Evolutionary conservation across 129 eudicot species (phyloP).

Genomic region (Helianthus tuberosus): DNA sequence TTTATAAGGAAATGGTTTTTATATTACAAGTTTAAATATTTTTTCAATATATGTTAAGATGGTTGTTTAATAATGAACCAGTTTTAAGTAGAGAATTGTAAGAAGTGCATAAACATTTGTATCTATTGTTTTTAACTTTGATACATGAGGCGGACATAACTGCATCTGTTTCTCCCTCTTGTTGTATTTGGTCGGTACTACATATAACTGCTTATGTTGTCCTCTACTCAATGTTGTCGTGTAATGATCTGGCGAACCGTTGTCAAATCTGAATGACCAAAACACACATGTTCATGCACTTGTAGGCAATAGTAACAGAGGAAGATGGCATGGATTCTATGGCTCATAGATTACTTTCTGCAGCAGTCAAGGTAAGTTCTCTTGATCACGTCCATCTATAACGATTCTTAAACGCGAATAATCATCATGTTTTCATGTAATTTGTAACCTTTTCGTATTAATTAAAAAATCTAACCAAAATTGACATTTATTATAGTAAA

Average conservation of each 20-base stretch:
- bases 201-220: neutral
- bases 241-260: neutral
- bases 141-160: neutral
- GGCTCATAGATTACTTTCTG: slow-evolving; percentile 92
- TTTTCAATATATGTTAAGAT: too few relatives aligned
- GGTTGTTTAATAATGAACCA: too few relatives aligned
- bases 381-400: neutral
- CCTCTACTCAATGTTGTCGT: neutral
- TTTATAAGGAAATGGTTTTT: neutral
- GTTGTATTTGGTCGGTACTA: neutral
- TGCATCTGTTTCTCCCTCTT: neutral
- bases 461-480: neutral
- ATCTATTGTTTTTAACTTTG: neutral
- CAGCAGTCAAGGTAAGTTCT: slow-evolving; percentile 71
- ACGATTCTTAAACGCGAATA: neutral
- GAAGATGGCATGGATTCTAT: slow-evolving; percentile 98
- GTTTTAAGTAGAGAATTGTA: neutral
- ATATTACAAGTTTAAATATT: neutral
- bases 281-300: slow-evolving; percentile 5
- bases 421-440: neutral
- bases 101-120: neutral
- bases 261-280: slow-evolving; percentile 7
- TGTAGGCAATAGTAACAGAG: slow-evolving; percentile 85
- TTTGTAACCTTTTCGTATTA: neutral
- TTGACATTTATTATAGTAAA: neutral